A percentile compares a stretch with the other conserved stretches of the same genome.
Conservation (phyloP, 345 rosid genomes). For the Populus deltoides region DNA sequence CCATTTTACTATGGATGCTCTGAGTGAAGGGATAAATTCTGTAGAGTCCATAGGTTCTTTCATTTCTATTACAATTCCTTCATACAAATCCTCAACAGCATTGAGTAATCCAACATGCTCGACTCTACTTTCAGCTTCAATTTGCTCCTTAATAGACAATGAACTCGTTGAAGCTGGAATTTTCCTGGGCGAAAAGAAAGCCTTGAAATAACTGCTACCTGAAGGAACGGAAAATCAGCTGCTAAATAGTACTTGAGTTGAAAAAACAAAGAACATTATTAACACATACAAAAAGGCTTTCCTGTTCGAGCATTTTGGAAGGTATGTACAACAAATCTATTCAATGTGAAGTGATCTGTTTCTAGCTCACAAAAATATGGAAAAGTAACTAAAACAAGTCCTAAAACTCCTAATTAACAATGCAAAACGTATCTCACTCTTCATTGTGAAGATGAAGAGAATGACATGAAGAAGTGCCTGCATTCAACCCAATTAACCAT, state of each 20-base stretch:
- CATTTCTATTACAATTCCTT: slow-evolving; percentile 49
- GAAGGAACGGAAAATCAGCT: background rate
- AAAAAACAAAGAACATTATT: background rate
- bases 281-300: background rate
- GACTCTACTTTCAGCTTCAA: slow-evolving; percentile 11
- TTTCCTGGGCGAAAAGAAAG: slow-evolving; percentile 6
- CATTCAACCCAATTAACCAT: background rate
- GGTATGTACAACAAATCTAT: background rate
- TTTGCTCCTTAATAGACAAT: slow-evolving; percentile 15
- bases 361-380: too few species aligned
- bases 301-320: background rate
- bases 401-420: background rate
- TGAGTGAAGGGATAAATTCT: slow-evolving; percentile 42
- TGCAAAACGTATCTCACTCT: background rate
- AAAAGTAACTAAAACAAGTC: background rate
- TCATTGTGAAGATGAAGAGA: background rate
- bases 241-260: background rate
- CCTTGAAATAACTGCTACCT: slow-evolving; percentile 3
- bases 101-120: slow-evolving; percentile 33
- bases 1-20: slow-evolving; percentile 54
- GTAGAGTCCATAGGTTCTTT: slow-evolving; percentile 41
- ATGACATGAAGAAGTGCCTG: background rate
- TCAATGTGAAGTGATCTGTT: background rate
- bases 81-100: slow-evolving; percentile 45
- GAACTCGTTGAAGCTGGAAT: slow-evolving; percentile 22